Base-by-base conservation (phyloP, 2,329 filamentous ascomycete genomes). In the Pseudofabraea citricarpa region DNA sequence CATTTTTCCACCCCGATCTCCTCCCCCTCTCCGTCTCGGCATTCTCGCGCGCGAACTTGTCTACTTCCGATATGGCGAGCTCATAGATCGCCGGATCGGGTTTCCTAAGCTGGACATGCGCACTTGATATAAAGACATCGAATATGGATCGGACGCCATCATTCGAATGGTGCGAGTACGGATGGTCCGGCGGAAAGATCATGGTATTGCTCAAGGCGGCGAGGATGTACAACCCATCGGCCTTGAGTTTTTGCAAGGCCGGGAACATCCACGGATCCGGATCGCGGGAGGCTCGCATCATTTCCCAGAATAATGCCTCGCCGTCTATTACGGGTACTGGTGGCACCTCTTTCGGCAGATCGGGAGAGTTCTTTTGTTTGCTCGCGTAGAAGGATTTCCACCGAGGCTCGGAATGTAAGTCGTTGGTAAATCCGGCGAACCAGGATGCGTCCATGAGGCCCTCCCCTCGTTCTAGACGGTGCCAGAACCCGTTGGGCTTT, bases 201-300 rank as follows among this genome's bases (percentile, higher is more conserved):
- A 93, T 80, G 0, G 93, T 97, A 60, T 98, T 97, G 55, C 85
- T 90, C 51, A 97, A 70, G 1, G 90, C 93, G 1, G 83, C 91
- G 2, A 97, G 65, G 24, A 91, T 73, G 53, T 83, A 90, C 45
- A 71, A 68, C 1, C 79, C 77, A 40, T 75, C 82, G 3, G 71
- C 72, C 46, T 77, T 76, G 46, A 98, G 70, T 27, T 74, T 79
- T 57, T 81, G 68, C 31, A 97, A 69, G 2, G 90, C 90, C 0
- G 90, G 90, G 51, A 79, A 88, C 84, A 97, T 93, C 72, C 85
- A 87, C 4, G 88, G 89, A 61, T 98, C 91, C 1, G 86, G 81
- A 1, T 69, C 65, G 5, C 79, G 73, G 9, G 86, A 83, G 10
- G 75, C 67, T 4, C 72, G 67, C 89, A 97, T 96, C 90, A 97